Evolutionary conservation across 2,329 filamentous ascomycete species (phyloP), one percentile per base, ranked within the genome.

Genomic region (Colletotrichum echinochloae): DNA sequence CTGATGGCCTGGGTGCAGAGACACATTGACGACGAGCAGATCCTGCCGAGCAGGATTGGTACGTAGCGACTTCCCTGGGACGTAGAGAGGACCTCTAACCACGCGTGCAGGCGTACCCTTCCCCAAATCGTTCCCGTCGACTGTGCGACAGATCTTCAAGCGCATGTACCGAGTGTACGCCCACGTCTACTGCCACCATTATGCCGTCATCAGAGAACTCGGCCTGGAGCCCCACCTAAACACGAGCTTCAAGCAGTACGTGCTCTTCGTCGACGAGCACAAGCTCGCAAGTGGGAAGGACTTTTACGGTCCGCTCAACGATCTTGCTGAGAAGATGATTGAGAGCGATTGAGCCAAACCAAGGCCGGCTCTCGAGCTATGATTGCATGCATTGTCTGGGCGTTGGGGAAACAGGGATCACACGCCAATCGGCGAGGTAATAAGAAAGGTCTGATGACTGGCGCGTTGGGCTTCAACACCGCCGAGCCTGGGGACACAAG

Each of bases 131-230:
- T 99, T 99, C 83, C 92, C 94, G 9, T 86, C 90, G 66, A 91
- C 97, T 66, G 91, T 98, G 73, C 92, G 94, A 75, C 95, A 98
- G 83, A 94, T 99, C 80, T 98, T 98, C 90, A 99, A 99, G 88
- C 92, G 96, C 79, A 92, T 99, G 84, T 99, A 98, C 84, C 92
- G 96, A 75, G 95, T 99, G 73, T 99, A 99, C 81, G 96, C 96
- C 52, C 96, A 99, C 84, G 97, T 99, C 77, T 99, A 99, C 89
- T 99, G 97, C 86, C 96, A 99, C 83, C 96, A 99, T 85, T 99
- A 99, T 83, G 95, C 95, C 44, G 95, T 99, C 74, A 92, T 99
- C 75, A 92, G 97, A 70, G 94, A 98, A 80, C 89, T 99, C 48
- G 96, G 96, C 28, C 88, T 99, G 69, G 96, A 99, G 83, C 95